Evolutionary conservation across 169 alveolate species (phyloP), one percentile per base, ranked within the genome.

Genomic region (Plasmodium knowlesi): DNA sequence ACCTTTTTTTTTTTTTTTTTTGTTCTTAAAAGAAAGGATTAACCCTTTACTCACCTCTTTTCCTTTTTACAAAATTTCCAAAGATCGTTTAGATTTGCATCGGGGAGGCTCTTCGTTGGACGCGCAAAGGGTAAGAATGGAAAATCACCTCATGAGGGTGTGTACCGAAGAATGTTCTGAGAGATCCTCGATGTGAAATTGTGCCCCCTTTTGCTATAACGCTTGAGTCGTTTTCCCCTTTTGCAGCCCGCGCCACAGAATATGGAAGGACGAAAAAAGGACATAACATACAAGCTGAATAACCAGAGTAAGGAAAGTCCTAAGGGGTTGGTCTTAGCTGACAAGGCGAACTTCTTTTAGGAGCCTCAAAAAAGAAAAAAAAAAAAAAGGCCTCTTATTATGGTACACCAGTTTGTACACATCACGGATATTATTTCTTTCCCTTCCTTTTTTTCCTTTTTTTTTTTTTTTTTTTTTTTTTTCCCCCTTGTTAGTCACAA

Each of bases 241-340:
- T 82, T 82, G 10, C 78, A 82, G 89, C 54, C 41, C 41, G 54
- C 5, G 70, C 37, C 41, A 12, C 30, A 25, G 76, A 6, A 67
- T 67, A 8, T 53, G 22, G 28, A 53, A 14, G 78, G 25, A 53
- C 37, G 70, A 12, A 22, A 12, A 82, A 41, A 82, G 19, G 89
- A 82, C 34, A 2, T 82, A 14, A 54, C 39, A n/a, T 82, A 82
- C 79, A 82, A 82, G 41, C 71, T 82, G 61, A 82, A 54, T 53
- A 82, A 72, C 12, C 67, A 28, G 9, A 6, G 89, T 82, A 82
- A 32, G 67, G 34, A 32, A 32, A 41, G 32, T 4, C 14, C 61
- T 19, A 67, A 22, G 76, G 41, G 37, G 37, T 32, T 3, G 30
- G 39, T 3, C 37, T 25, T 25, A 67, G 5, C 37, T 67, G 41